These are phyloP conservation scores for Pseudogymnoascus sp. DNA, from an alignment of 2,329 filamentous ascomycete species.

Conservation along the genomic window DNA sequence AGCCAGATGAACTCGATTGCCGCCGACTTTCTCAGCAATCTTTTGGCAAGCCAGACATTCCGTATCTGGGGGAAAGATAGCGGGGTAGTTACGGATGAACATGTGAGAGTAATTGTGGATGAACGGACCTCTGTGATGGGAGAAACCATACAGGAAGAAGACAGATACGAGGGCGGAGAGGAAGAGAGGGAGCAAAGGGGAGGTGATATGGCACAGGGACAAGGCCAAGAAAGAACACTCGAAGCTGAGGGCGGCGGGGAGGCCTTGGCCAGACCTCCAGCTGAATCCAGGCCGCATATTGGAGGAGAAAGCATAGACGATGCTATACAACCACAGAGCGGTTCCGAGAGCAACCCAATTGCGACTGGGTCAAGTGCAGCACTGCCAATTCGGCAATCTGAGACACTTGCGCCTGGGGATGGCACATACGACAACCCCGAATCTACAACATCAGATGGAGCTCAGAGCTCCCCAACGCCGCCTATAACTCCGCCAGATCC, in stretches of 20 bases:
- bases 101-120: neutral
- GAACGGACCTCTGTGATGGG: neutral
- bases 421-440: neutral
- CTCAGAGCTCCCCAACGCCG: neutral
- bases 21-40: constrained; percentile 1
- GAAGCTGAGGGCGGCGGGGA: neutral
- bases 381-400: neutral
- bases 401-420: neutral
- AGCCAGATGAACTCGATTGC: neutral
- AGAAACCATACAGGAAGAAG: neutral
- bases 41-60: neutral
- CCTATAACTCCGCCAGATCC: neutral
- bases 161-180: neutral
- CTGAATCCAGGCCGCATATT: neutral
- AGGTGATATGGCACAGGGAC: neutral
- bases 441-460: neutral
- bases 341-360: neutral
- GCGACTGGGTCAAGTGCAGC: neutral
- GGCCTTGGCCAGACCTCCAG: neutral
- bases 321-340: neutral
- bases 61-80: neutral
- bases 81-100: neutral
- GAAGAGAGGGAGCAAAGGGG: neutral
- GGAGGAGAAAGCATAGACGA: neutral
- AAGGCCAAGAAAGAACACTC: neutral